phyloP scores from a whole-genome alignment of 345 rosid genomes.

The Citrus inodora region DNA sequence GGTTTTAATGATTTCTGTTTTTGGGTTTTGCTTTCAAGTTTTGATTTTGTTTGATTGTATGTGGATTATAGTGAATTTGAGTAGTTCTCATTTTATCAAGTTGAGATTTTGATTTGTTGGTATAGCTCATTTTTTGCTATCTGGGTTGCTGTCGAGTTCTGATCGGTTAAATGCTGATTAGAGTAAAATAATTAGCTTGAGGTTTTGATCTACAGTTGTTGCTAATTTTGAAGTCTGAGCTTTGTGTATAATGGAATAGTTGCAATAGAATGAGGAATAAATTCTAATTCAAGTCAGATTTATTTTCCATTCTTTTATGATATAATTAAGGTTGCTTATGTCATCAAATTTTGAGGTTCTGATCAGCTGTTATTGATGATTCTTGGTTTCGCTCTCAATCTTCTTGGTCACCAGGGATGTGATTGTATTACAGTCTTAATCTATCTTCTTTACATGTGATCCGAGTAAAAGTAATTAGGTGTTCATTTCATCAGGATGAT shows the following conservation, averaged over 20 bases:
- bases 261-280: background rate
- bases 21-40: background rate
- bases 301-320: background rate
- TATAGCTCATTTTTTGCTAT: background rate
- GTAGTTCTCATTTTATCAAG: background rate
- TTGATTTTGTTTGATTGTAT: background rate
- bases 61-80: background rate
- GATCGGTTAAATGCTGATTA: background rate
- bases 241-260: background rate
- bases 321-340: background rate
- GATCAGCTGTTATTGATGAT: slow-evolving; percentile 19
- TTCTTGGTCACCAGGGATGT: background rate
- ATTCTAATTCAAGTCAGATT: background rate
- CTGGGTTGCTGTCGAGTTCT: background rate
- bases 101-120: background rate
- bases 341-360: slow-evolving; percentile 9
- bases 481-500: background rate
- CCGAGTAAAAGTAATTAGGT: background rate
- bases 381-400: slow-evolving; percentile 14
- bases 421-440: background rate
- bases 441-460: background rate
- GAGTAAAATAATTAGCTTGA: background rate
- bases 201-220: slow-evolving; percentile 17
- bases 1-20: no score
- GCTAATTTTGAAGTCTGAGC: slow-evolving; percentile 18